Percentiles rank a stretch among this genome's conserved stretches.
These are phyloP conservation scores for Colletotrichum nymphaeae DNA, from an alignment of 2,329 filamentous ascomycete genomes.

Conservation along the genomic window DNA sequence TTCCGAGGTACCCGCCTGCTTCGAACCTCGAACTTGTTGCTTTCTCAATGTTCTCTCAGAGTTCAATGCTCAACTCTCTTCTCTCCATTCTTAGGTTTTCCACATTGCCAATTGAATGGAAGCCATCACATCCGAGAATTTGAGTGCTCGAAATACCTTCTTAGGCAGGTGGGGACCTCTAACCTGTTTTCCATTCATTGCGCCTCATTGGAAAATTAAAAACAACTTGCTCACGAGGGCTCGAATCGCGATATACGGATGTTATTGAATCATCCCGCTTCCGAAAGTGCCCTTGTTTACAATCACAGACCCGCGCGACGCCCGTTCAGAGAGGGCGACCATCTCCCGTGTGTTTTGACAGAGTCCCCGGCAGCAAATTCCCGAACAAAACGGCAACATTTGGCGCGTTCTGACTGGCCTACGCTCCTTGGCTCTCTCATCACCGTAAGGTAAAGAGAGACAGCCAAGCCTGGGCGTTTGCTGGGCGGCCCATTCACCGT, in stretches of 20 bases:
- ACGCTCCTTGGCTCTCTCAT: not conserved
- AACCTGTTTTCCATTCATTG: not conserved
- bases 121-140: not conserved
- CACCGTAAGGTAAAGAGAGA: not conserved
- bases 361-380: not conserved
- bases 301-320: not conserved
- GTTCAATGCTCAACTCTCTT: not conserved
- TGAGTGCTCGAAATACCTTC: not conserved
- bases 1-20: not conserved
- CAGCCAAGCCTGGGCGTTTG: slow-evolving; percentile 10
- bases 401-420: not conserved
- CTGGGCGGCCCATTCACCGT: not conserved
- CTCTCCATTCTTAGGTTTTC: not conserved
- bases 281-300: not conserved
- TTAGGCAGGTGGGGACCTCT: not conserved
- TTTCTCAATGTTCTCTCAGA: too few species aligned
- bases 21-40: not conserved
- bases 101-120: not conserved
- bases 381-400: slow-evolving; percentile 12
- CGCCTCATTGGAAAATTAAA: not conserved
- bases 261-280: not conserved
- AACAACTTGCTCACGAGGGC: not conserved
- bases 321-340: not conserved
- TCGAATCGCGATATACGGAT: not conserved
- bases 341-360: not conserved